A percentile compares a stretch with the other conserved stretches of the same genome.
These are phyloP conservation scores for Phaeosphaeriaceae sp. DNA, from an alignment of 2,329 filamentous ascomycete species.

Conservation along the genomic window DNA sequence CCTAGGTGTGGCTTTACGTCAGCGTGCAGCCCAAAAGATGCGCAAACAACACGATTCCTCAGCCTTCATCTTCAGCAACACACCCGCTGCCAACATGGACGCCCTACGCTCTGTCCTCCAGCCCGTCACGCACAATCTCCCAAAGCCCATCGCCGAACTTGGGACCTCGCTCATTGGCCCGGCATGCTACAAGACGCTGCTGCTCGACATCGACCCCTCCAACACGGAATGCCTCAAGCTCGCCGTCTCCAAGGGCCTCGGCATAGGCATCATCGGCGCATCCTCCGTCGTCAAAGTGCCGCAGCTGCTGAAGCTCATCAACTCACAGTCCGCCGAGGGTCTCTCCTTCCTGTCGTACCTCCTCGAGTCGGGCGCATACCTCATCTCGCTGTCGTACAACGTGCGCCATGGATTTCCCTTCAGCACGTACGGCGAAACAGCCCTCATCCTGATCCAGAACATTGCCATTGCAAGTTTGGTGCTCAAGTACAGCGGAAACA, in stretches of 20 bases:
- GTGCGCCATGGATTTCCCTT: slow-evolving; percentile 91
- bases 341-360: slow-evolving; percentile 90
- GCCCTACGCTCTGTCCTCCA: slow-evolving; percentile 52
- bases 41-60: slow-evolving; percentile 10
- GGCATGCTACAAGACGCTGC: slow-evolving; percentile 83
- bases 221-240: slow-evolving; percentile 84
- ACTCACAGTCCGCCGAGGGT: slow-evolving; percentile 80
- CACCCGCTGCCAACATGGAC: slow-evolving; percentile 48
- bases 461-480: slow-evolving; percentile 87
- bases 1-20: slow-evolving; percentile 18
- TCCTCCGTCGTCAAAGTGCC: slow-evolving; percentile 94
- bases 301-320: slow-evolving; percentile 90
- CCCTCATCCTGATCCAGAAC: slow-evolving; percentile 90
- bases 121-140: slow-evolving; percentile 56
- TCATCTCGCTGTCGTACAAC: slow-evolving; percentile 93
- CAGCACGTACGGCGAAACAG: slow-evolving; percentile 95
- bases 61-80: slow-evolving; percentile 9
- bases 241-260: slow-evolving; percentile 88
- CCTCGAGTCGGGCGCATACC: slow-evolving; percentile 86
- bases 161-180: slow-evolving; percentile 70
- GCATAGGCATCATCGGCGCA: slow-evolving; percentile 90
- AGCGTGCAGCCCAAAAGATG: slow-evolving; percentile 12
- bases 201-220: slow-evolving; percentile 83
- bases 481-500: slow-evolving; percentile 78
- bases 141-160: slow-evolving; percentile 42